Conservation (phyloP, 768 basidiomycete genomes). For the Russula emetica region DNA sequence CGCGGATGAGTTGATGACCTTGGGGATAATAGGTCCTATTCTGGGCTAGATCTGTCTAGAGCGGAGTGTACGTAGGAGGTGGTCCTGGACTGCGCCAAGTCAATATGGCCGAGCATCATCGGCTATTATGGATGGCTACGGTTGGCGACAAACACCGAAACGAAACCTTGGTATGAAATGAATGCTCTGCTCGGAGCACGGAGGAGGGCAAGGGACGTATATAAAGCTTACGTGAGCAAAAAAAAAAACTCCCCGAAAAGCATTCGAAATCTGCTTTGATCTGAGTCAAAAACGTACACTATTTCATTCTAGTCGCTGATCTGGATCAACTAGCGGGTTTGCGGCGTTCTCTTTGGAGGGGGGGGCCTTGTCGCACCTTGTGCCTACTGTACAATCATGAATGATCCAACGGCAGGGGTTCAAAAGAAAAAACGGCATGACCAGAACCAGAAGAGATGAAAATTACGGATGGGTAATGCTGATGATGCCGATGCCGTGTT, state of each 20-base stretch:
- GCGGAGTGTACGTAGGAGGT: neutral
- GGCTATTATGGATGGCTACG: too few relatives aligned
- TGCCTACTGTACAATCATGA: neutral
- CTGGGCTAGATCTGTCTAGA: constrained; percentile 6
- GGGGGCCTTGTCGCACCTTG: neutral
- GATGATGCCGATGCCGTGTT: neutral
- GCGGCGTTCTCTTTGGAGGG: neutral
- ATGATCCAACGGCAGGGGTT: neutral
- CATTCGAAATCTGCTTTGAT: neutral
- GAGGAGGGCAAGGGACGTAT: too few relatives aligned
- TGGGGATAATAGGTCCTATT: constrained; percentile 11
- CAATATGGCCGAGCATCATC: neutral
- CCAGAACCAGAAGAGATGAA: neutral
- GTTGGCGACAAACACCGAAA: neutral
- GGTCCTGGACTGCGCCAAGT: neutral
- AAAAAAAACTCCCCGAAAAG: too few relatives aligned
- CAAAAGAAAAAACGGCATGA: neutral
- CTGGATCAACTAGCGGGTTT: neutral
- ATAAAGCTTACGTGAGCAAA: neutral
- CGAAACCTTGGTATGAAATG: neutral
- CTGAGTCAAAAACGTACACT: neutral
- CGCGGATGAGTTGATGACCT: neutral
- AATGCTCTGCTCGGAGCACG: too few relatives aligned
- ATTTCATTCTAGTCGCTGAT: too few relatives aligned
- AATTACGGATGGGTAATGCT: neutral